Evolutionary conservation across 2,329 filamentous ascomycete species (phyloP).

Genomic region (Cadophora luteo-olivacea): DNA sequence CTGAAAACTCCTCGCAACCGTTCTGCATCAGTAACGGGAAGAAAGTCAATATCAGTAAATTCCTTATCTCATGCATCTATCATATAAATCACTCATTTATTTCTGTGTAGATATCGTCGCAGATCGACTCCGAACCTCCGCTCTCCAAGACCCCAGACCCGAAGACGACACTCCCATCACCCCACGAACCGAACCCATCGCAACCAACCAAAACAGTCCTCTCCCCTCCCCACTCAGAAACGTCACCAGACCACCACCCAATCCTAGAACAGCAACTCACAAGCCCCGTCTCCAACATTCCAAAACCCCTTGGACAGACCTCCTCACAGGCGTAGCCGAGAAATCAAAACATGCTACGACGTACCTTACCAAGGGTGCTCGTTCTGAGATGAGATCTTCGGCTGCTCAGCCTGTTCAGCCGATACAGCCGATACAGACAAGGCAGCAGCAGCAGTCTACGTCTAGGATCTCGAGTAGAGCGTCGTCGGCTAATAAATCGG

Average conservation of each 20-base stretch:
- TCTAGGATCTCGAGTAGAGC: neutral
- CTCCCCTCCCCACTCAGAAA: neutral
- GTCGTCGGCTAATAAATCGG: neutral
- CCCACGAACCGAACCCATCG: neutral
- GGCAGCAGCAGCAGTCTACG: neutral
- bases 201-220: neutral
- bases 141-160: neutral
- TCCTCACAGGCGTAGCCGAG: neutral
- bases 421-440: no score
- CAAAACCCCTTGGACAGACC: neutral
- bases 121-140: neutral
- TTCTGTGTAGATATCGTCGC: neutral
- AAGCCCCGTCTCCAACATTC: neutral
- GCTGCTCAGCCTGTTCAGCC: neutral
- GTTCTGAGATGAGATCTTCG: neutral
- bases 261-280: neutral
- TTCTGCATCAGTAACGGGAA: slow-evolving; percentile 11
- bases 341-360: neutral
- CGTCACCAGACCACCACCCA: neutral
- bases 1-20: neutral
- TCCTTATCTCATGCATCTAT: neutral
- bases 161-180: neutral
- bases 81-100: neutral
- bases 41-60: slow-evolving; percentile 3
- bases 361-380: neutral